A percentile compares a stretch with the other conserved stretches of the same genome.
phyloP scores from a whole-genome alignment of 345 rosid genomes.

The Clarkia xantiana region DNA sequence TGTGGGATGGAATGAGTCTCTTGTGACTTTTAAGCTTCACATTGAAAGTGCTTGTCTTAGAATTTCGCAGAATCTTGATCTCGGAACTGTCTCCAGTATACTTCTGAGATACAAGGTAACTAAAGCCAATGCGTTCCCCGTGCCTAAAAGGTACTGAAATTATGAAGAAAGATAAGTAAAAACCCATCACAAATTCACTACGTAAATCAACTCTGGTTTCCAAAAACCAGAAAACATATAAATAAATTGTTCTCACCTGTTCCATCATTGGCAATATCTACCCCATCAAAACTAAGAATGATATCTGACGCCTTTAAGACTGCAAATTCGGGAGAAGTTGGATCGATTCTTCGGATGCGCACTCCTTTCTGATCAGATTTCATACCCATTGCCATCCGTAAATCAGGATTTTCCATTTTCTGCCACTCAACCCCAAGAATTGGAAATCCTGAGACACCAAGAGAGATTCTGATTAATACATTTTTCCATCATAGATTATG shows the following conservation, averaged over 20 bases:
- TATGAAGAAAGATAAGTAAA: background rate
- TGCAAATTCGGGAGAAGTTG: slow-evolving; percentile 74
- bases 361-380: slow-evolving; percentile 72
- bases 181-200: background rate
- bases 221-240: no score
- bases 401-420: slow-evolving; percentile 93
- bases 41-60: slow-evolving; percentile 40
- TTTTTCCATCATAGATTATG: no score
- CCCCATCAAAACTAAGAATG: slow-evolving; percentile 70
- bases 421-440: slow-evolving; percentile 92
- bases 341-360: slow-evolving; percentile 78
- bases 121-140: slow-evolving; percentile 85
- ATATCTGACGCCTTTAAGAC: slow-evolving; percentile 78
- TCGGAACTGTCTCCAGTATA: slow-evolving; percentile 71
- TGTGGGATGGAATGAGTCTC: slow-evolving; percentile 76
- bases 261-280: slow-evolving; percentile 88
- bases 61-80: slow-evolving; percentile 65
- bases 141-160: slow-evolving; percentile 78
- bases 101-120: slow-evolving; percentile 85
- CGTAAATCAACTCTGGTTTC: background rate
- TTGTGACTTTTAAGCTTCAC: slow-evolving; percentile 72
- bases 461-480: no score
- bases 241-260: slow-evolving; percentile 29
- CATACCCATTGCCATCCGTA: slow-evolving; percentile 77
- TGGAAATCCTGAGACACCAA: slow-evolving; percentile 46